Base-by-base conservation (phyloP, 257 asterid genomes). In the Apocynum venetum region DNA sequence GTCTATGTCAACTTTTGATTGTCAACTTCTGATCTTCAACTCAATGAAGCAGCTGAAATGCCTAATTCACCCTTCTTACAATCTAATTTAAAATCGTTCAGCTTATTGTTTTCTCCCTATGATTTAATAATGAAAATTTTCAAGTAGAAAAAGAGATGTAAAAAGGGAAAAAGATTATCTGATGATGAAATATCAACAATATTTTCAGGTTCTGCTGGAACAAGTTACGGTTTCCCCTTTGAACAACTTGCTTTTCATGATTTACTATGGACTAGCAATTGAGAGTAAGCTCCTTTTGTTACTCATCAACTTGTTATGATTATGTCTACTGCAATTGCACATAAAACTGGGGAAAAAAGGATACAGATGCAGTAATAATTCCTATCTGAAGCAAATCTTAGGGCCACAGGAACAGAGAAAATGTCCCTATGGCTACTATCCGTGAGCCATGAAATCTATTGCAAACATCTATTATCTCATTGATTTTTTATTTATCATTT, bases 201-300 rank as follows among this genome's bases (percentile, higher is more conserved):
- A 76, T 64, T 25, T 86, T 82, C 96, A 96, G 99, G 99, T 96
- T 82, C 81, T 89, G 86, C 77, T 93, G 84, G 99, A 96, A 82
- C 99, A 96, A 83, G 81, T 93, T 72, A 93, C 97, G 5, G 69
- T 84, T 74, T 96, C 98, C 52, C 99, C 99, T 40, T 89, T 90
- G 97, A 91, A 96, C 91, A 96, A 96, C 91, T 47, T 96, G 82
- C 75, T 93, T 86, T 93, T 96, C 91, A 91, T 96, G 99, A 13
- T 96, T 59, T 96, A 93, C 88, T 93, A 88, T 61, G 99, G 99
- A 3, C 75, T 93, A 51, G 93, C 89, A 72, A 65, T 96, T 38
- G 99, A 96, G 72, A 94, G 99, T 96, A 81, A 89, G 96, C 84
- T 69, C 80, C 56, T 70, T 0, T 57, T 61, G 5, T 60, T 43